A percentile compares a stretch with the other conserved stretches of the same genome.
phyloP scores from a whole-genome alignment of 1,284 basidiomycete genomes.

The Waitea zeae region DNA sequence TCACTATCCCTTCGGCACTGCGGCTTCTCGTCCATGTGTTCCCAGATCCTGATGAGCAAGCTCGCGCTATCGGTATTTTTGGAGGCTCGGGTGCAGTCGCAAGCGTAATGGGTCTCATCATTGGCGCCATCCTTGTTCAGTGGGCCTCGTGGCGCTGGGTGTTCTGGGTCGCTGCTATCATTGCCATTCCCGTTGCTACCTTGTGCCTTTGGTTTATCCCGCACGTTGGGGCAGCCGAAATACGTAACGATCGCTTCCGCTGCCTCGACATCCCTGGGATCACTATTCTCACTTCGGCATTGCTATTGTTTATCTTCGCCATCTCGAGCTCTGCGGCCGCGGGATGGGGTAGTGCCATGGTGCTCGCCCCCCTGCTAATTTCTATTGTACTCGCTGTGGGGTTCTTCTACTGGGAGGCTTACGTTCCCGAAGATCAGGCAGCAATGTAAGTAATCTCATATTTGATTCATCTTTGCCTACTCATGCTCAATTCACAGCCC shows the following conservation, averaged over 20 bases:
- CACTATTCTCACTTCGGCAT: conserved; percentile 18
- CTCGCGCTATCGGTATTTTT: conserved; percentile 25
- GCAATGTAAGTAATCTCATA: conserved; percentile 19
- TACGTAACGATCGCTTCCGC: conserved; percentile 10
- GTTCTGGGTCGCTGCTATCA: conserved; percentile 19
- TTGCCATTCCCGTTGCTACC: conserved; percentile 14
- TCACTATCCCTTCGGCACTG: conserved; percentile 30
- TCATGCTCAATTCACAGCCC: conserved; percentile 11
- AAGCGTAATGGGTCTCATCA: conserved; percentile 23
- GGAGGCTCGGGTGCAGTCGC: conserved; percentile 26
- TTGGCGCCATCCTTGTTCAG: conserved; percentile 22
- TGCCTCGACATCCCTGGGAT: conserved; percentile 23
- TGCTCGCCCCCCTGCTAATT: conserved; percentile 24
- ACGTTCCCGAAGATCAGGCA: conserved; percentile 17
- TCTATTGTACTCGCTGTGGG: conserved; percentile 18
- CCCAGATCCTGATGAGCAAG: conserved; percentile 23
- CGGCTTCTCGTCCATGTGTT: conserved; percentile 26
- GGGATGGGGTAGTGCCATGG: conserved; percentile 24
- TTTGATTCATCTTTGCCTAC: neutral
- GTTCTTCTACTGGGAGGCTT: conserved; percentile 25
- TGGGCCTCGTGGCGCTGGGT: conserved; percentile 17
- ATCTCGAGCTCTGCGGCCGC: conserved; percentile 24
- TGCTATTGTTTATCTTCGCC: conserved; percentile 28
- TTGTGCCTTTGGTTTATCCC: conserved; percentile 15
- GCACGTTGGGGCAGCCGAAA: conserved; percentile 6